These are phyloP conservation scores for grape (Vitis vinifera) DNA, from an alignment of 164 flowering plant species.

Conservation along the genomic window DNA sequence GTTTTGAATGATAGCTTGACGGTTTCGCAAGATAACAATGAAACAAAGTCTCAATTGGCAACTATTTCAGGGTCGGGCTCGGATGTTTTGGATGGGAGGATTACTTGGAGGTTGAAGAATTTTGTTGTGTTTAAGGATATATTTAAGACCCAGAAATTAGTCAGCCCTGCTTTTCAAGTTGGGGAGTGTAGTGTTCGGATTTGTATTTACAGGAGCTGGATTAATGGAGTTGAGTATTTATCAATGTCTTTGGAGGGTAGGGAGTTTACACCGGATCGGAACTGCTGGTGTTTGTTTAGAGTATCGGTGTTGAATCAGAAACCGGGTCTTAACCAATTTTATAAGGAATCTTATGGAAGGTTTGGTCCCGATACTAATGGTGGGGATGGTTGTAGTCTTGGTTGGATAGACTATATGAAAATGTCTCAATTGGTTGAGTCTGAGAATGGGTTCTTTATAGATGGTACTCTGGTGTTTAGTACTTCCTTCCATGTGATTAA, in stretches of 20 bases:
- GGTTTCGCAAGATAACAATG: conserved; percentile 62
- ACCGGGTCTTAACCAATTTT: conserved; percentile 79
- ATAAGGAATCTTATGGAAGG: conserved; percentile 89
- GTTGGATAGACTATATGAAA: conserved; percentile 98
- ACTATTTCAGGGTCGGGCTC: conserved; percentile 36
- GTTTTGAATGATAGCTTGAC: conserved; percentile 71
- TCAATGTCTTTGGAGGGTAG: conserved; percentile 98
- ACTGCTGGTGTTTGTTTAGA: conserved; percentile 96
- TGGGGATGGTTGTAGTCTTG: conserved; percentile 91
- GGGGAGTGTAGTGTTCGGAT: conserved; percentile 91
- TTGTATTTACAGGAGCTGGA: conserved; percentile 88
- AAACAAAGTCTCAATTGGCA: conserved; percentile 27
- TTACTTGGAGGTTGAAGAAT: conserved; percentile 95
- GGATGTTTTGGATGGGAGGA: conserved; percentile 84
- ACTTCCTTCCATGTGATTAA: conserved; percentile 90
- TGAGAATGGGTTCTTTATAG: conserved; percentile 76
- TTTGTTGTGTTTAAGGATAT: conserved; percentile 88
- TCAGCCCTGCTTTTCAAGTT: conserved; percentile 94
- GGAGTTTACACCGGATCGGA: conserved; percentile 72
- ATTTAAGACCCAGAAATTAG: conserved; percentile 95
- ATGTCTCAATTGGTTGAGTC: conserved; percentile 75
- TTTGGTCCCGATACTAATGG: conserved; percentile 90
- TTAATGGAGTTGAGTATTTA: conserved; percentile 74
- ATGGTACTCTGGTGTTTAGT: conserved; percentile 87
- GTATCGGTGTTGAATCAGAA: conserved; percentile 94